Evolutionary conservation across 2,329 filamentous ascomycete species (phyloP), one percentile per base, ranked within the genome.

Genomic region (Monosporascus cannonballus): DNA sequence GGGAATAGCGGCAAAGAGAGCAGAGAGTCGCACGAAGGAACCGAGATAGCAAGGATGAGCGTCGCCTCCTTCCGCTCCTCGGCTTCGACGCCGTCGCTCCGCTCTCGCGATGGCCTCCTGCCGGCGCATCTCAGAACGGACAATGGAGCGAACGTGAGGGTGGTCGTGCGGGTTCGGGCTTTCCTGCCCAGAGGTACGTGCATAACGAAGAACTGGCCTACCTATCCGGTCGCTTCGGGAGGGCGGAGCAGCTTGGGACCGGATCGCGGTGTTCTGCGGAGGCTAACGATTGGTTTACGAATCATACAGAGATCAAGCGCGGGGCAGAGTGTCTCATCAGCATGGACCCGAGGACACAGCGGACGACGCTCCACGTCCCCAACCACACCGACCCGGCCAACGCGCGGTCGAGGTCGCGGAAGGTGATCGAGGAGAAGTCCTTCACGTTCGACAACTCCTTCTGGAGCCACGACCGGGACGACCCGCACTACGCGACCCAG

Each of bases 381-480:
- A 76, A 76, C 49, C 76, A 82, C n/a, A 65, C 67, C 49, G 77
- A 79, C 54, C 73, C 76, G 17, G 74, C 74, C 41, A 85, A 82
- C 57, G 67, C 75, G 46, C 78, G 80, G 57, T 75, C 80, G 3
- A 86, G 85, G 69, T 81, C 83, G 39, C 84, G 90, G 56, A 93
- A 87, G 69, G 76, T 87, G 7, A 76, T 88, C 51, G 91, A 96
- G 66, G 90, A 96, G 67, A 96, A 95, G 73, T 81, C 79, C 0
- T 99, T 99, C 66, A 92, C 89, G 2, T 99, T 99, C 68, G 94
- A 99, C 76, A 96, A 91, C 68, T 97, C 92, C 0, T 99, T 97
- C 73, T 99, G 94, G 92, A 97, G 93, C 54, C 91, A 96, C 71
- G 76, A 93, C 68, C 79, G 80, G 52, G 70, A 76, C 25, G 91